These are phyloP conservation scores for Paspalum vaginatum DNA, from an alignment of 176 grass and related monocot genomes.

Conservation along the genomic window DNA sequence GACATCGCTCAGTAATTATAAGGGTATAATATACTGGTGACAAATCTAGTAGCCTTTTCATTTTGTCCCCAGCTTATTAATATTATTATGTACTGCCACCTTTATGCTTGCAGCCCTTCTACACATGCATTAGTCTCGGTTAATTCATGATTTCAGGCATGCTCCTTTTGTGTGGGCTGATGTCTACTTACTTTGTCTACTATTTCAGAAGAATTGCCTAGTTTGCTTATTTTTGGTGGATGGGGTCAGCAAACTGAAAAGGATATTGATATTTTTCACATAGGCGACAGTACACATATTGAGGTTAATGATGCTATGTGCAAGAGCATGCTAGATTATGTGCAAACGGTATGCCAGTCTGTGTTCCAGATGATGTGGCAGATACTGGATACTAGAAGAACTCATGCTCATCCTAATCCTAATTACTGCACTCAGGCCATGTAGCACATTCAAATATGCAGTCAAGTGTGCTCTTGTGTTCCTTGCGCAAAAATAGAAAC, in stretches of 20 bases:
- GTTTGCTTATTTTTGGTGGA: neutral
- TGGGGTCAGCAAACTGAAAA: neutral
- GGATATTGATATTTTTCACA: neutral
- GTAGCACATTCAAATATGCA: neutral
- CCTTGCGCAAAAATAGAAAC: neutral
- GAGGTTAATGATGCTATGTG: neutral
- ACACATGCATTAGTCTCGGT: neutral
- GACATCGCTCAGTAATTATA: neutral
- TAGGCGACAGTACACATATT: neutral
- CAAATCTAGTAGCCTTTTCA: neutral
- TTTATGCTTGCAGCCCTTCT: neutral
- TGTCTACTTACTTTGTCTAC: slow-evolving; percentile 5
- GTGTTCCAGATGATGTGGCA: neutral
- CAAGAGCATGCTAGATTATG: neutral
- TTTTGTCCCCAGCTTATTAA: neutral
- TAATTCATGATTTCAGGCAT: neutral
- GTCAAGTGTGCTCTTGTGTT: neutral
- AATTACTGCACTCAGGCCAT: neutral
- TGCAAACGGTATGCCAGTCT: neutral
- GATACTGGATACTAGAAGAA: neutral
- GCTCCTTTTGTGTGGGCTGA: neutral
- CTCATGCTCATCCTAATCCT: neutral
- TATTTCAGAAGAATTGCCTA: neutral
- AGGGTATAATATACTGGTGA: neutral
- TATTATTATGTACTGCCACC: neutral